phyloP scores from a whole-genome alignment of 2,329 filamentous ascomycete genomes.

The Neonectria ditissima region DNA sequence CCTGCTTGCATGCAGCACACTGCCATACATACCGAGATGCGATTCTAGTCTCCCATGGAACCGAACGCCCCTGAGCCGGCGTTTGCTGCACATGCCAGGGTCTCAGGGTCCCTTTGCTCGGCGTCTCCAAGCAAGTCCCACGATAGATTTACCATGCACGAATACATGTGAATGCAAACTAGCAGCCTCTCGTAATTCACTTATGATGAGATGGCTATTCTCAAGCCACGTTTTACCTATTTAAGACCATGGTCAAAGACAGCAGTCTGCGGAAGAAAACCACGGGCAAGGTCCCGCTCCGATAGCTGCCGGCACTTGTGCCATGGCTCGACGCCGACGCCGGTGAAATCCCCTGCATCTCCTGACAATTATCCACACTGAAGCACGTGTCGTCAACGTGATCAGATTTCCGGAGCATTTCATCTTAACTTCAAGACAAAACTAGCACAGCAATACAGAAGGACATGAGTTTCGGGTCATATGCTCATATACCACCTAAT shows the following conservation, averaged over 20 bases:
- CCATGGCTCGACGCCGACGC: neutral
- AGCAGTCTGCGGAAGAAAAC: neutral
- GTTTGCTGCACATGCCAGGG: neutral
- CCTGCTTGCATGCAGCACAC: neutral
- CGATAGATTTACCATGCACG: too few relatives aligned
- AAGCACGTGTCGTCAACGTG: slow-evolving; percentile 2
- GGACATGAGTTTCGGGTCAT: neutral
- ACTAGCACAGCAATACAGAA: neutral
- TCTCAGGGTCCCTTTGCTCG: neutral
- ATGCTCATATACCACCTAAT: neutral
- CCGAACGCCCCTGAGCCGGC: neutral
- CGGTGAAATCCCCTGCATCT: neutral
- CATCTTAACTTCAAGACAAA: neutral
- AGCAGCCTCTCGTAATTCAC: neutral
- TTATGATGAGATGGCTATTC: neutral
- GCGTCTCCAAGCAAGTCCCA: neutral
- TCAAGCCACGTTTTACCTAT: neutral
- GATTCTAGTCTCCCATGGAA: neutral
- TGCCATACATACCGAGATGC: neutral
- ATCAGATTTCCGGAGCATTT: neutral
- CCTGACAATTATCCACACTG: slow-evolving; percentile 1
- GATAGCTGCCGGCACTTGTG: neutral
- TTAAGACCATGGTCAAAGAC: neutral
- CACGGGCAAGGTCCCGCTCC: neutral
- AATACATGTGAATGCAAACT: neutral